These are phyloP conservation scores for Picea sitchensis DNA, from an alignment of 75 land plant species.

Conservation along the genomic window DNA sequence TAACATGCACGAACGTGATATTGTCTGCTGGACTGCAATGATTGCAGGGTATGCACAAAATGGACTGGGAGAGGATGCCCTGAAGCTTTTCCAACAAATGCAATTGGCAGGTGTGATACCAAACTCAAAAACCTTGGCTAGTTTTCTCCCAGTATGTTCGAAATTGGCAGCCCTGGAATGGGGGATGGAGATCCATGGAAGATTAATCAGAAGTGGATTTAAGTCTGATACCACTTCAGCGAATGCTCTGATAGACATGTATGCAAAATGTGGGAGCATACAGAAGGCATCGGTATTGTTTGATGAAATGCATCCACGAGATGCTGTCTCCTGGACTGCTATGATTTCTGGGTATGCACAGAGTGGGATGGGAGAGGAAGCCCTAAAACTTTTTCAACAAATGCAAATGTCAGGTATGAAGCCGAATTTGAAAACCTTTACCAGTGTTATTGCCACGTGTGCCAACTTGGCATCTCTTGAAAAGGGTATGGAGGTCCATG, in stretches of 20 bases:
- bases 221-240: slow-evolving; percentile 14
- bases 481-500: slow-evolving; percentile 22
- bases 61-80: slow-evolving; percentile 15
- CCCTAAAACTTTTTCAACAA: not conserved
- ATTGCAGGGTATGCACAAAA: slow-evolving; percentile 29
- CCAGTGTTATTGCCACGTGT: slow-evolving; percentile 12
- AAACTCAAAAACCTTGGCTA: slow-evolving; percentile 13
- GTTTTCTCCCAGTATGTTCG: slow-evolving; percentile 29
- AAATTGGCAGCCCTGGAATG: slow-evolving; percentile 11
- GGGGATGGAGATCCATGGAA: slow-evolving; percentile 27
- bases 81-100: slow-evolving; percentile 21
- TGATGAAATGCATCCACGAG: slow-evolving; percentile 20
- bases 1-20: slow-evolving; percentile 15
- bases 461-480: slow-evolving; percentile 9
- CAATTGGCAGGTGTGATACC: slow-evolving; percentile 13
- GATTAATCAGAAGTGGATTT: slow-evolving; percentile 14
- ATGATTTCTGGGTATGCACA: slow-evolving; percentile 29
- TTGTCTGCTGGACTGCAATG: slow-evolving; percentile 35
- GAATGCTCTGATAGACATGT: slow-evolving; percentile 38
- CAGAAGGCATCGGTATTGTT: slow-evolving; percentile 14
- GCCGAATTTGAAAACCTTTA: slow-evolving; percentile 14
- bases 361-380: slow-evolving; percentile 12
- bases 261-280: slow-evolving; percentile 38
- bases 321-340: slow-evolving; percentile 38
- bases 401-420: slow-evolving; percentile 5